phyloP scores from a whole-genome alignment of 306 rosid species.

The Hylodesmum podocarpum region DNA sequence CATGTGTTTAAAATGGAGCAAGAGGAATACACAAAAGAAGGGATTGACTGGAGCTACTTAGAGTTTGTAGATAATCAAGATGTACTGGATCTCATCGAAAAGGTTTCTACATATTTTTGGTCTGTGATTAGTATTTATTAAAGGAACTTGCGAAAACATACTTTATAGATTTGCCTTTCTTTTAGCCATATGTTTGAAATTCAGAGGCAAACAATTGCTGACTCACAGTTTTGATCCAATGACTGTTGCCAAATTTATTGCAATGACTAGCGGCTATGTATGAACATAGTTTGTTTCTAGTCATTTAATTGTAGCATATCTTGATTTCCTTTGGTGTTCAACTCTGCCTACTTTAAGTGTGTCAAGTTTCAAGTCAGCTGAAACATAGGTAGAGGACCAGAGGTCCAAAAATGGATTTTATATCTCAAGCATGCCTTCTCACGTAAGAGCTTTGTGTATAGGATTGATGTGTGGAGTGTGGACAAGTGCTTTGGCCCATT shows the following conservation, averaged over 20 bases:
- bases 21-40: slow-evolving; percentile 81
- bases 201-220: slow-evolving; percentile 7
- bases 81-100: slow-evolving; percentile 88
- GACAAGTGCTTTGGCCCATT: not conserved
- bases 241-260: not conserved
- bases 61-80: slow-evolving; percentile 90
- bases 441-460: not conserved
- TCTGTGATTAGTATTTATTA: slow-evolving; percentile 2
- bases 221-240: slow-evolving; percentile 20
- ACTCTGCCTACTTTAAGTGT: not conserved
- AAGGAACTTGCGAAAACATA: not conserved
- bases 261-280: not conserved
- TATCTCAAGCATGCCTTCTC: not conserved
- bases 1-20: slow-evolving; percentile 96
- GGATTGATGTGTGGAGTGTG: not conserved
- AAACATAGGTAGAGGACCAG: not conserved
- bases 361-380: not conserved
- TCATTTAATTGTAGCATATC: not conserved
- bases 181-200: slow-evolving; percentile 5
- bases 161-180: not conserved
- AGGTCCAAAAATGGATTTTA: not conserved
- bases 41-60: slow-evolving; percentile 90
- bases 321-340: slow-evolving; percentile 8
- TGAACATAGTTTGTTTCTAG: slow-evolving; percentile 14
- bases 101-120: slow-evolving; percentile 52